A percentile compares a stretch with the other conserved stretches of the same genome.
These are phyloP conservation scores for Ogataea thermomethanolica DNA, from an alignment of 805 yeast species.

Conservation along the genomic window DNA sequence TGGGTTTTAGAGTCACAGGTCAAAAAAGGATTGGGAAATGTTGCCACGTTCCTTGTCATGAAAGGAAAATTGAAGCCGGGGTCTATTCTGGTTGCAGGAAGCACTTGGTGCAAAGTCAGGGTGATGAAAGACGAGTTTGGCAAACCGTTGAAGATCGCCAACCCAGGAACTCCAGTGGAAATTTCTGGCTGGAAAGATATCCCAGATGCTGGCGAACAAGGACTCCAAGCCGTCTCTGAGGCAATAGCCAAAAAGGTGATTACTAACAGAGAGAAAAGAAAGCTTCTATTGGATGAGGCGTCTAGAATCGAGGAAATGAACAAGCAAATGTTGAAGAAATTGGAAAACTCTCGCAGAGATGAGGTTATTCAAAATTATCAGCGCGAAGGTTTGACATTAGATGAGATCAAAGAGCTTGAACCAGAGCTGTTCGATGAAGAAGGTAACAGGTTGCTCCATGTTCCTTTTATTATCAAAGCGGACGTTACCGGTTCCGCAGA, in stretches of 20 bases:
- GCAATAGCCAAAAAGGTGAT: slow-evolving; percentile 71
- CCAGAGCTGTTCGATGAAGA: slow-evolving; percentile 33
- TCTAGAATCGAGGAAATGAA: slow-evolving; percentile 69
- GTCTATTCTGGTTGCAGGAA: slow-evolving; percentile 76
- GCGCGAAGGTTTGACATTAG: slow-evolving; percentile 55
- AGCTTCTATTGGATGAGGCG: slow-evolving; percentile 51
- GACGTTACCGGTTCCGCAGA: slow-evolving; percentile 96
- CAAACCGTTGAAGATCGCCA: slow-evolving; percentile 57
- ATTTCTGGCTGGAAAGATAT: slow-evolving; percentile 91
- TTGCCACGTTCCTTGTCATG: slow-evolving; percentile 79
- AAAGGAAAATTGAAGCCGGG: slow-evolving; percentile 76
- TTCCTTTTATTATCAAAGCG: slow-evolving; percentile 74
- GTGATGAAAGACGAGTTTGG: slow-evolving; percentile 75
- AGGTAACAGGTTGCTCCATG: slow-evolving; percentile 30
- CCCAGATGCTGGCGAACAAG: slow-evolving; percentile 87
- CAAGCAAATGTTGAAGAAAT: slow-evolving; percentile 54
- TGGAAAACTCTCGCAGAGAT: slow-evolving; percentile 48
- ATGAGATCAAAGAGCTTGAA: slow-evolving; percentile 38
- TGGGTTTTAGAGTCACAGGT: slow-evolving; percentile 86
- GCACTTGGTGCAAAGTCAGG: slow-evolving; percentile 79
- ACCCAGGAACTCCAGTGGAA: slow-evolving; percentile 88
- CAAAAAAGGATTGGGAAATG: slow-evolving; percentile 76
- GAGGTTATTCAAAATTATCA: slow-evolving; percentile 55
- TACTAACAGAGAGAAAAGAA: slow-evolving; percentile 56
- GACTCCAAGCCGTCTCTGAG: slow-evolving; percentile 74